Conservation (phyloP, 192 early-diverging fungal species). For the Diversispora eburnea region DNA sequence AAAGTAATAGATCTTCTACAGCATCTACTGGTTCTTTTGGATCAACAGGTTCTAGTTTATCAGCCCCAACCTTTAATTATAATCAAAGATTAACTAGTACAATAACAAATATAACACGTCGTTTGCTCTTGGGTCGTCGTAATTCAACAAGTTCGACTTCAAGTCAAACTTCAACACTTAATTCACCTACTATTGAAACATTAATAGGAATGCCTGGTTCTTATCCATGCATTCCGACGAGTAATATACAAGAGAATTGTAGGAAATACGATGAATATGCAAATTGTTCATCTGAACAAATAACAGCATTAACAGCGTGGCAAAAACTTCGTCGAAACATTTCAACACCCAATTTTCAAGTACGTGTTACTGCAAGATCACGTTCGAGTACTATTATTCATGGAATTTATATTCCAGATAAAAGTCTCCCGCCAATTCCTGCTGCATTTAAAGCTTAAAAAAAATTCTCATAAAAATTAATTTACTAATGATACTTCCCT, state of each 20-base stretch:
- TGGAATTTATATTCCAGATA: not conserved
- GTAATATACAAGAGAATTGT: not conserved
- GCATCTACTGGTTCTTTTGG: not conserved
- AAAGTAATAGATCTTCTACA: not conserved
- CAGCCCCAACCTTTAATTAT: not conserved
- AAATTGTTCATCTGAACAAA: not conserved
- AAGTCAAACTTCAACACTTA: not conserved
- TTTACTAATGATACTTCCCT: not conserved
- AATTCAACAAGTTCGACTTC: conserved; percentile 17
- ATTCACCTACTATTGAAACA: not conserved
- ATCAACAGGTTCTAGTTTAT: not conserved
- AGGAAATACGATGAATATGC: not conserved
- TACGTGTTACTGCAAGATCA: not conserved
- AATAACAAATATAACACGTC: conserved; percentile 10
- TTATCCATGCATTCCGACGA: not conserved
- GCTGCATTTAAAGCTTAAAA: not conserved
- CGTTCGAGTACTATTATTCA: not conserved
- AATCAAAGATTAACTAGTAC: not conserved
- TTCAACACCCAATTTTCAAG: conserved; percentile 18
- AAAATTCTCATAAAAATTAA: not conserved
- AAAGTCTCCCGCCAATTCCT: conserved; percentile 15
- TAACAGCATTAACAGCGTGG: not conserved
- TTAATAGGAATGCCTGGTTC: conserved; percentile 4
- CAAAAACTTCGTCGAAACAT: conserved; percentile 22
- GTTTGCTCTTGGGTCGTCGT: conserved; percentile 6